Conservation (phyloP, 306 rosid genomes). For the Oemleria cerasiformis region DNA sequence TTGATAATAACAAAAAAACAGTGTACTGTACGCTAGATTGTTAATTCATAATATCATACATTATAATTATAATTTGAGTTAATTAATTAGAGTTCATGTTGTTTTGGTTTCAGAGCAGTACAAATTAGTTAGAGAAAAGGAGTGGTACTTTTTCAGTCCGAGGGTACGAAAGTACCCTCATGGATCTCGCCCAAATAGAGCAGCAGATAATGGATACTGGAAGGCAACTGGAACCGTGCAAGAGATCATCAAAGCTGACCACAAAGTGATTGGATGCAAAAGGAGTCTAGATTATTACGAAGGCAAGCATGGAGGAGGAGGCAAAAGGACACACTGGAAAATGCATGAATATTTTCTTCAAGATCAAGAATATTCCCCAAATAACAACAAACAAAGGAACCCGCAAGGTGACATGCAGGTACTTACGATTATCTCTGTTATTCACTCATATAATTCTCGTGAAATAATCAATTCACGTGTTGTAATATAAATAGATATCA, state of each 20-base stretch:
- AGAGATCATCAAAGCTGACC: neutral
- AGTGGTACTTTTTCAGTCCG: conserved; percentile 18
- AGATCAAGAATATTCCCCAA: neutral
- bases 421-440: no score
- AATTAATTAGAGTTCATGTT: neutral
- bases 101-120: neutral
- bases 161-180: conserved; percentile 3
- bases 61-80: no score
- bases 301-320: neutral
- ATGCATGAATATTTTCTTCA: conserved; percentile 6
- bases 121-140: neutral
- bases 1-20: no score
- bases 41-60: no score
- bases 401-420: no score
- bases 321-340: conserved; percentile 4
- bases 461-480: no score
- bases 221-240: conserved; percentile 13
- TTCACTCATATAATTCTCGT: no score
- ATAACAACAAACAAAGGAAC: neutral
- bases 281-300: neutral
- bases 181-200: conserved; percentile 13
- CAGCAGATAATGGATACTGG: conserved; percentile 1
- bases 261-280: neutral
- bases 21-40: no score
- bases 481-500: no score